These are phyloP conservation scores for Metschnikowia reukaufii DNA, from an alignment of 805 yeast species.

Conservation along the genomic window DNA sequence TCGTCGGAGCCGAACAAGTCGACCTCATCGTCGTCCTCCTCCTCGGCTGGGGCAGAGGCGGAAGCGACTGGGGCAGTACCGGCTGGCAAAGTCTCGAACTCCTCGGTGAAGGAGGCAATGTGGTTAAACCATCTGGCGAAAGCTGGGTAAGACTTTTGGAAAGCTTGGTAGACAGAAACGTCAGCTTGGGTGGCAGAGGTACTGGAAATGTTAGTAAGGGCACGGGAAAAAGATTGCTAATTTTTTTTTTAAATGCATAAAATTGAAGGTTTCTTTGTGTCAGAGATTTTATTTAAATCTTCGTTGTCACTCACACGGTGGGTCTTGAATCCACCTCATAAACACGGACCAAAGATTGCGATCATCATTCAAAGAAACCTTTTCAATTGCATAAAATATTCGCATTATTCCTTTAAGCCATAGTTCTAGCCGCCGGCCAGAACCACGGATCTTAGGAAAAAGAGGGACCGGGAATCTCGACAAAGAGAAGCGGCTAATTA, in stretches of 20 bases:
- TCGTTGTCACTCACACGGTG: slow-evolving; percentile 86
- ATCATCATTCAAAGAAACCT: slow-evolving; percentile 53
- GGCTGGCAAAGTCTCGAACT: slow-evolving; percentile 80
- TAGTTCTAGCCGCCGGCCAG: background rate
- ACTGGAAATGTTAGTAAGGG: slow-evolving; percentile 49
- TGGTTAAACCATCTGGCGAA: slow-evolving; percentile 99
- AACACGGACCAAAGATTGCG: slow-evolving; percentile 89
- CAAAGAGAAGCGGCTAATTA: background rate
- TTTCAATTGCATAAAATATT: too few relatives aligned
- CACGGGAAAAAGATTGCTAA: too few relatives aligned
- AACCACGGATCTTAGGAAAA: background rate
- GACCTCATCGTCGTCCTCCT: slow-evolving; percentile 79
- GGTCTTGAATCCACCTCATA: slow-evolving; percentile 95
- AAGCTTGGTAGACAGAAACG: slow-evolving; percentile 90
- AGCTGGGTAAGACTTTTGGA: slow-evolving; percentile 87
- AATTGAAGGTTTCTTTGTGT: slow-evolving; percentile 10
- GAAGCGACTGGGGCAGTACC: slow-evolving; percentile 60
- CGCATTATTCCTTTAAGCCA: background rate
- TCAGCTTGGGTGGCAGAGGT: slow-evolving; percentile 93
- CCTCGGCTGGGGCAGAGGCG: slow-evolving; percentile 51
- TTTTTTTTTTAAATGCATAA: background rate
- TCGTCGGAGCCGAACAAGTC: slow-evolving; percentile 94
- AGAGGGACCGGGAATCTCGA: too few relatives aligned
- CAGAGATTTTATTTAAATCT: slow-evolving; percentile 43
- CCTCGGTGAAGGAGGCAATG: slow-evolving; percentile 89